Percentiles rank a stretch among this genome's conserved stretches.
Evolutionary conservation across 2,329 filamentous ascomycete genomes (phyloP).

Genomic region (Penicillium palitans): DNA sequence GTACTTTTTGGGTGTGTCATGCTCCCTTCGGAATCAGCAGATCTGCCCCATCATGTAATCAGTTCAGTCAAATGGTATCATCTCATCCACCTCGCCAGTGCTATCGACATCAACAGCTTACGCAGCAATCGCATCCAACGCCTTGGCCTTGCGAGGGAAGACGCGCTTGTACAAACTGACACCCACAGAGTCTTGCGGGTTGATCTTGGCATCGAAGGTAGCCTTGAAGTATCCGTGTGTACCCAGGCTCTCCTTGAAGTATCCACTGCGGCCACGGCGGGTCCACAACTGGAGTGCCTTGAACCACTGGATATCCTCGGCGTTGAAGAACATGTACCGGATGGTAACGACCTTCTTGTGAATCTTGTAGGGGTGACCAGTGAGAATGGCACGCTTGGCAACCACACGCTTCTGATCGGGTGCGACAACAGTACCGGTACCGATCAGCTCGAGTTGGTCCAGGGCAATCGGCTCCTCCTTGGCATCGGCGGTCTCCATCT

Average conservation of each 20-base stretch:
- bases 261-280: constrained; percentile 80
- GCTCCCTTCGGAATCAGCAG: constrained; percentile 2
- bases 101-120: constrained; percentile 12
- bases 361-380: constrained; percentile 97
- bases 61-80: constrained; percentile 33
- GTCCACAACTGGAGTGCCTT: constrained; percentile 96
- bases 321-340: constrained; percentile 99
- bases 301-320: constrained; percentile 95
- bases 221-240: constrained; percentile 99
- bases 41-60: constrained; percentile 16
- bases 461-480: constrained; percentile 41
- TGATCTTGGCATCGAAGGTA: constrained; percentile 93
- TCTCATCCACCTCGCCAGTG: constrained; percentile 25
- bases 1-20: constrained; percentile 29
- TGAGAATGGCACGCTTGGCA: constrained; percentile 90
- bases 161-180: constrained; percentile 86
- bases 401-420: constrained; percentile 75
- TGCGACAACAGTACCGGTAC: constrained; percentile 81
- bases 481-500: constrained; percentile 48
- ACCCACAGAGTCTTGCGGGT: constrained; percentile 90
- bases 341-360: constrained; percentile 97
- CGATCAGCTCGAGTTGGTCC: constrained; percentile 69
- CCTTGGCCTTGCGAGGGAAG: constrained; percentile 69
- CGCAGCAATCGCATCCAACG: constrained; percentile 42
- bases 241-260: constrained; percentile 88